phyloP scores from a whole-genome alignment of 768 basidiomycete genomes.

The Suillus subalutaceus region DNA sequence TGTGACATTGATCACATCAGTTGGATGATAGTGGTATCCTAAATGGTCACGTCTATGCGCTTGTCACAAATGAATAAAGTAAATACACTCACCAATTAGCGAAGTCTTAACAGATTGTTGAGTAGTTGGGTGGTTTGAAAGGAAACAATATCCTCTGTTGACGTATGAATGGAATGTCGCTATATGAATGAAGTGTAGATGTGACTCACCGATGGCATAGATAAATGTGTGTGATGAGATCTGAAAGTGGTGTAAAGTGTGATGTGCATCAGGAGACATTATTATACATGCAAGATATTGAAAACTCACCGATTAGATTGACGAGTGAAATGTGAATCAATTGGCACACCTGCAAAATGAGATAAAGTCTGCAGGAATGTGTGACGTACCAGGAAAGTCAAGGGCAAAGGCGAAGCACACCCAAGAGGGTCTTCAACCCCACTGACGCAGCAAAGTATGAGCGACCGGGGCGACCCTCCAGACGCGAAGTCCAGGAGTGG shows the following conservation, averaged over 20 bases:
- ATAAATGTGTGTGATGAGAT: neutral
- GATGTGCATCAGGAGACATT: neutral
- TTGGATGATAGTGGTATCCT: no score
- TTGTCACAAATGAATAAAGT: no score
- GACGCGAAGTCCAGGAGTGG: neutral
- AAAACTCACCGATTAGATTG: neutral
- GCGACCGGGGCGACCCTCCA: neutral
- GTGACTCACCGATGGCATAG: neutral
- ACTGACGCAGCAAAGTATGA: neutral
- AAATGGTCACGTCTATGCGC: no score
- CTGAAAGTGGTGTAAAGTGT: neutral
- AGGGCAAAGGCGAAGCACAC: neutral
- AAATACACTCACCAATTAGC: no score
- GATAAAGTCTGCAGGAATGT: neutral
- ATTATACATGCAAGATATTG: neutral
- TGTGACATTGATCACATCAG: no score
- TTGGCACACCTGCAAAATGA: neutral
- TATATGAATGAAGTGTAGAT: neutral
- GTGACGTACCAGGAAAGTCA: neutral
- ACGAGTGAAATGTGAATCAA: neutral
- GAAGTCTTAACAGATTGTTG: no score
- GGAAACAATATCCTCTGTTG: neutral
- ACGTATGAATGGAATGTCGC: neutral
- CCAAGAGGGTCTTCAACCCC: constrained; percentile 4
- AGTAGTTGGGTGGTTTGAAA: no score